phyloP scores from a whole-genome alignment of 2,329 filamentous ascomycete genomes.

The Ophiostoma sp. region DNA sequence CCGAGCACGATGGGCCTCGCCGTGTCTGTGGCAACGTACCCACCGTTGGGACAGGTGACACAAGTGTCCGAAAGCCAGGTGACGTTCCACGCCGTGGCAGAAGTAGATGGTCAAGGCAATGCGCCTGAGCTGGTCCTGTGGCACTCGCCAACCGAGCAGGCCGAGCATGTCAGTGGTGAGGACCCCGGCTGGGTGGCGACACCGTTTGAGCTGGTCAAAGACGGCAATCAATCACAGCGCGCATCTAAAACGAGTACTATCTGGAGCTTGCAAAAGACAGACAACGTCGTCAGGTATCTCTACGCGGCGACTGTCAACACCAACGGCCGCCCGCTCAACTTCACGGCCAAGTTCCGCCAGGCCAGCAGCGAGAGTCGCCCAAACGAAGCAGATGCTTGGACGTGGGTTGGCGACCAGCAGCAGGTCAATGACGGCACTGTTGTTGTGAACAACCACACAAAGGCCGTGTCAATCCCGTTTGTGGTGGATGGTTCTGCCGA shows the following conservation, averaged over 20 bases:
- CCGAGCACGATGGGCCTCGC: conserved; percentile 19
- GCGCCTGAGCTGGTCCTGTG: conserved; percentile 71
- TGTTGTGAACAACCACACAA: conserved; percentile 43
- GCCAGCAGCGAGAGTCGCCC: conserved; percentile 40
- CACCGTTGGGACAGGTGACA: conserved; percentile 71
- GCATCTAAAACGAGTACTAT: conserved; percentile 38
- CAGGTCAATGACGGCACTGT: conserved; percentile 59
- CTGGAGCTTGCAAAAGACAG: conserved; percentile 40
- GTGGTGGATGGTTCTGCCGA: background rate
- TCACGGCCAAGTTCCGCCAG: conserved; percentile 66
- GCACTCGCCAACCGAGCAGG: conserved; percentile 44
- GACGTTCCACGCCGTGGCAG: conserved; percentile 63
- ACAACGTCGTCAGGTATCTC: conserved; percentile 29
- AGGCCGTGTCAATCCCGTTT: background rate
- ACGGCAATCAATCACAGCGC: conserved; percentile 16
- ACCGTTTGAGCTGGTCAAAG: conserved; percentile 32
- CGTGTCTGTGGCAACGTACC: conserved; percentile 45
- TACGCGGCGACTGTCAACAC: conserved; percentile 47
- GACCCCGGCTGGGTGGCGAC: conserved; percentile 47
- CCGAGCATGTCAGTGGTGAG: conserved; percentile 44
- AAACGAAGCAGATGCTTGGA: conserved; percentile 61
- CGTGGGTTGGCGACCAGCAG: conserved; percentile 63
- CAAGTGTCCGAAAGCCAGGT: conserved; percentile 47
- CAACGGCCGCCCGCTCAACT: conserved; percentile 44
- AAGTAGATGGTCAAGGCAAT: conserved; percentile 62